Evolutionary conservation across 139 green algal genomes (phyloP), one percentile per base, ranked within the genome.

Genomic region (Volvox reticuliferus): DNA sequence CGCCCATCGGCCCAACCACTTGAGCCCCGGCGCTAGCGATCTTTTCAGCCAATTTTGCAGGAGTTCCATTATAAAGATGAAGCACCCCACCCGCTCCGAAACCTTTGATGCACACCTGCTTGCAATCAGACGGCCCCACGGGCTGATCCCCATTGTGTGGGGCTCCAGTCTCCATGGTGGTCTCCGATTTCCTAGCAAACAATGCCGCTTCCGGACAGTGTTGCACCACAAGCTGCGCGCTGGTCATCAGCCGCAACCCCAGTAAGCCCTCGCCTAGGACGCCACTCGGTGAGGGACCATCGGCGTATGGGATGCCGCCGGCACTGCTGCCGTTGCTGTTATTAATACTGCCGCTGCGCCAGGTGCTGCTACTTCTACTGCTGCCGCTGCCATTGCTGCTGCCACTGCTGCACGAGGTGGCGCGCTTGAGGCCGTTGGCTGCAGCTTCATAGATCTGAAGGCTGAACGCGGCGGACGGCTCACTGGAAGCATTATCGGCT

Each of bases 181-280:
- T 28, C 65, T 24, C 65, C 65, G 65, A 24, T 28, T 5, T 28
- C 65, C 65, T n/a, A n/a, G n/a, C 65, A 5, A 28, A 16, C 2
- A 73, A 9, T 12, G 65, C 65, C 65, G 65, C 65, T 12, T 73
- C 65, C 6, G 9, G 21, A 28, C 65, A 73, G 65, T 73, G 65
- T 12, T 73, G 65, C 65, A 73, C 16, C 65, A 73, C 65, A 22
- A 84, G 78, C 20, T 84, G 78, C 1, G 36, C 36, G 21, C 78
- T 84, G 36, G 36, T 84, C 78, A 84, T 84, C 36, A 84, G 78
- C 78, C 78, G 78, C 78, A 84, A 5, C 78, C 20, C 78, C 78
- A 84, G 12, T 22, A 68, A 24, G 36, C 78, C 78, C 9, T 84
- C 78, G 21, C 13, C 35, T 0, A 35, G 21, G 76, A 35, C 30